Percentiles rank a stretch among this genome's conserved stretches.
These are phyloP conservation scores for Aspergillus intermedius DNA, from an alignment of 2,329 filamentous ascomycete species.

Conservation along the genomic window DNA sequence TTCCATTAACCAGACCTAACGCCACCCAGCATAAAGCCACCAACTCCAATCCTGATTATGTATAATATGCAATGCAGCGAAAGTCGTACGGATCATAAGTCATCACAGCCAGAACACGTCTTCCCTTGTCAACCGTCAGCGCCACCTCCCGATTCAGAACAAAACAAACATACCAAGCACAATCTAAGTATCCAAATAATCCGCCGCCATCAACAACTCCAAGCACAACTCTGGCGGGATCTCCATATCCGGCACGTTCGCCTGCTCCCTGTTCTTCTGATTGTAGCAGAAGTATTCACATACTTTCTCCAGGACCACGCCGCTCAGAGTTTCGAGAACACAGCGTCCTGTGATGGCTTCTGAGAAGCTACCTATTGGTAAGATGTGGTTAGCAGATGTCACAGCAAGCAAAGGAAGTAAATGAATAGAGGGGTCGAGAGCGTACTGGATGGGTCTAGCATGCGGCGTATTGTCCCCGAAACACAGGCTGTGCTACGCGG, in stretches of 20 bases:
- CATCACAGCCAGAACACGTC: background rate
- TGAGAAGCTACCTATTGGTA: conserved; percentile 50
- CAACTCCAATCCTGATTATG: background rate
- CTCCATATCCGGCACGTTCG: conserved; percentile 60
- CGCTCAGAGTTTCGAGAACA: conserved; percentile 56
- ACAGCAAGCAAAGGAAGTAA: background rate
- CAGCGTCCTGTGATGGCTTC: conserved; percentile 55
- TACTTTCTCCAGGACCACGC: conserved; percentile 59
- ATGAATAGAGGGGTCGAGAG: conserved; percentile 5
- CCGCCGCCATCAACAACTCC: conserved; percentile 60
- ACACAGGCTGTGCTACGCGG: conserved; percentile 55
- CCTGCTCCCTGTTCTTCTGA: conserved; percentile 55
- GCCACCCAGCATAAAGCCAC: background rate
- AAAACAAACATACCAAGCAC: background rate
- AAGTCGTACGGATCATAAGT: background rate
- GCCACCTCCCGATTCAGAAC: background rate
- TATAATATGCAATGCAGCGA: background rate
- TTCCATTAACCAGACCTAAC: background rate
- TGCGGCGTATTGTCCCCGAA: conserved; percentile 56
- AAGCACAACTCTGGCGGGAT: conserved; percentile 59
- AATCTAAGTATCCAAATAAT: conserved; percentile 52
- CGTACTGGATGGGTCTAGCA: conserved; percentile 58
- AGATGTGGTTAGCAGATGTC: background rate
- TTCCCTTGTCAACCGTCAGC: background rate
- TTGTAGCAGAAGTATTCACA: conserved; percentile 67